phyloP scores from a whole-genome alignment of 1,284 basidiomycete species.

The Heliocybe sulcata region DNA sequence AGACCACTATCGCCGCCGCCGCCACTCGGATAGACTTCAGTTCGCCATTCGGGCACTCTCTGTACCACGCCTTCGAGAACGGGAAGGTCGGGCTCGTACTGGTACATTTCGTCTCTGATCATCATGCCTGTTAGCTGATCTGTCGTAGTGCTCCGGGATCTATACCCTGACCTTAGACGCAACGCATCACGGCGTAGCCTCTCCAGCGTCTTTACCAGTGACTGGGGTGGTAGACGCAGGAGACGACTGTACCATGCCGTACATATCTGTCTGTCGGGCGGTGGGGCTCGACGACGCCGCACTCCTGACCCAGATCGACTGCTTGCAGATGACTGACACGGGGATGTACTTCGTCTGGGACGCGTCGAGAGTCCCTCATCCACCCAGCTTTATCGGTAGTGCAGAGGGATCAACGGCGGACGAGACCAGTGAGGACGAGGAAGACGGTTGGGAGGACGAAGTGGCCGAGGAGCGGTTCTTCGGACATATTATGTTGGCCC shows the following conservation, averaged over 20 bases:
- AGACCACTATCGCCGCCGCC: conserved; percentile 26
- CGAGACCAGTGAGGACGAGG: not conserved
- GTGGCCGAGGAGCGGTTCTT: not conserved
- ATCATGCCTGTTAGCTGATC: not conserved
- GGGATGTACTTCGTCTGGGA: conserved; percentile 43
- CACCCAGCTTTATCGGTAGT: not conserved
- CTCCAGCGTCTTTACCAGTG: conserved; percentile 9
- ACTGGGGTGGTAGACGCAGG: not conserved
- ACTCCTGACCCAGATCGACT: conserved; percentile 32
- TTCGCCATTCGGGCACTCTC: conserved; percentile 19
- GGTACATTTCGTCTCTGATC: conserved; percentile 23
- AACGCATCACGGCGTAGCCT: conserved; percentile 9
- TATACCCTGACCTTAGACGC: conserved; percentile 26
- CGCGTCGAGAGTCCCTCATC: not conserved
- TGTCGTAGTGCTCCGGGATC: conserved; percentile 36
- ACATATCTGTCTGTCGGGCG: conserved; percentile 26
- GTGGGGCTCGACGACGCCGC: conserved; percentile 28
- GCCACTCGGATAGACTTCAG: conserved; percentile 37
- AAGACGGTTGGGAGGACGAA: not conserved
- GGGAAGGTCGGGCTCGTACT: conserved; percentile 43
- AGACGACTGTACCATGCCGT: conserved; percentile 15
- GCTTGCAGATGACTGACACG: conserved; percentile 51
- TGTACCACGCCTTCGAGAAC: conserved; percentile 48
- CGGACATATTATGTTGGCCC: too few species aligned
- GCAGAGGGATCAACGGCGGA: not conserved